phyloP scores from a whole-genome alignment of 2,329 filamentous ascomycete species.

The Neofusicoccum ribis region DNA sequence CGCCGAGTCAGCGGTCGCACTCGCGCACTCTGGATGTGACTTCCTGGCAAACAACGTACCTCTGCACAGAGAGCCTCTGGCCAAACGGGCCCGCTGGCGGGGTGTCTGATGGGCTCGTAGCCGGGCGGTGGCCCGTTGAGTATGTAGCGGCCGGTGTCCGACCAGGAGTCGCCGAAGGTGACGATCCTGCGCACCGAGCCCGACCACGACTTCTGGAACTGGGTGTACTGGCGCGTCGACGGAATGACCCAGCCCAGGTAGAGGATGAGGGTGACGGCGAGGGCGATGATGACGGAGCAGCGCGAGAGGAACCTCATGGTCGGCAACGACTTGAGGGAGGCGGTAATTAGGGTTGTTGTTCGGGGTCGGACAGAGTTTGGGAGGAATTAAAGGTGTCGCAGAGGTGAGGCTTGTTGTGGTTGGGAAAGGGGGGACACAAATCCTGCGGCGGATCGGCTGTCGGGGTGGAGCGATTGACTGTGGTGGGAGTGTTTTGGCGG shows the following conservation, averaged over 20 bases:
- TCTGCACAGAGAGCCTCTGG: constrained; percentile 39
- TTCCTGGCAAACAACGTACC: constrained; percentile 23
- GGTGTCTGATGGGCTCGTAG: constrained; percentile 28
- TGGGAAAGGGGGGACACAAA: constrained; percentile 2
- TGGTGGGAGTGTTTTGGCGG: constrained; percentile 14
- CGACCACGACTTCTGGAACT: constrained; percentile 26
- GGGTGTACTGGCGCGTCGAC: constrained; percentile 29
- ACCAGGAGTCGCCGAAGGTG: constrained; percentile 43
- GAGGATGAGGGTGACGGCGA: constrained; percentile 30
- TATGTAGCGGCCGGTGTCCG: constrained; percentile 38
- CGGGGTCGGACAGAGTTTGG: neutral
- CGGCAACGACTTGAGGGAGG: neutral
- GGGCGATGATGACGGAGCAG: constrained; percentile 31
- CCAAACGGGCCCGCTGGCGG: constrained; percentile 37
- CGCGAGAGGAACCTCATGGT: constrained; percentile 36
- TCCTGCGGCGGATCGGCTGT: neutral
- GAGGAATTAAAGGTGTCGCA: constrained; percentile 7
- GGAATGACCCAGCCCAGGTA: constrained; percentile 35
- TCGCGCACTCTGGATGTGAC: neutral
- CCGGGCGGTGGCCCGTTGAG: constrained; percentile 32
- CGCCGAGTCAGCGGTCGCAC: constrained; percentile 26
- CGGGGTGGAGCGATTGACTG: constrained; percentile 19
- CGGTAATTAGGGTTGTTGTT: neutral
- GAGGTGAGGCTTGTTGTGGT: neutral
- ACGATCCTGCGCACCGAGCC: constrained; percentile 32